Percentiles rank a stretch among this genome's conserved stretches.
phyloP scores from a whole-genome alignment of 805 yeast species.

The Metschnikowia matae region DNA sequence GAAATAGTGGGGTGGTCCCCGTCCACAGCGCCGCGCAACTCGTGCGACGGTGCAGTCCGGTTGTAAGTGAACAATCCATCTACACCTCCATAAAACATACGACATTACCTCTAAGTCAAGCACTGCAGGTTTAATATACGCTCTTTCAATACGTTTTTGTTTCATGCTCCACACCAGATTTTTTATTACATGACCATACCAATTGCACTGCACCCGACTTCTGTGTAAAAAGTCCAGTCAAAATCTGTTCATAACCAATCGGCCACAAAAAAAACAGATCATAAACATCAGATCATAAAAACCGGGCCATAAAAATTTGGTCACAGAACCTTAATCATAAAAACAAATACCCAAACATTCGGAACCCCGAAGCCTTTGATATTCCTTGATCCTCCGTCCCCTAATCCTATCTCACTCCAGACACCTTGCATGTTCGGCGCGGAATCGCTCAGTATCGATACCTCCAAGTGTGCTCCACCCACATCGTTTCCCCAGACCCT shows the following conservation, averaged over 20 bases:
- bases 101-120: not conserved
- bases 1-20: too few relatives aligned
- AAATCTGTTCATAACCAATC: not conserved
- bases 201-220: not conserved
- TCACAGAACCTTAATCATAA: not conserved
- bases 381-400: too few relatives aligned
- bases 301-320: too few relatives aligned
- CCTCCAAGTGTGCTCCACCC: not conserved
- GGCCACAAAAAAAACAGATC: not conserved
- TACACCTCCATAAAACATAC: not conserved
- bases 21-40: not conserved
- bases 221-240: not conserved
- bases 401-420: not conserved
- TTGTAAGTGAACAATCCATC: not conserved
- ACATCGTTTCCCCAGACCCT: slow-evolving; percentile 4
- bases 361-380: not conserved
- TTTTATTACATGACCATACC: not conserved
- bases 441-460: not conserved
- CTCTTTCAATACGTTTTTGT: not conserved
- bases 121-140: not conserved
- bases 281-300: too few relatives aligned
- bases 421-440: not conserved
- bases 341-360: not conserved
- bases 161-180: not conserved
- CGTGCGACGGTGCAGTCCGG: slow-evolving; percentile 1